Evolutionary conservation across 2,329 filamentous ascomycete species (phyloP), one percentile per base, ranked within the genome.

Genomic region (Gyromitra esculenta): DNA sequence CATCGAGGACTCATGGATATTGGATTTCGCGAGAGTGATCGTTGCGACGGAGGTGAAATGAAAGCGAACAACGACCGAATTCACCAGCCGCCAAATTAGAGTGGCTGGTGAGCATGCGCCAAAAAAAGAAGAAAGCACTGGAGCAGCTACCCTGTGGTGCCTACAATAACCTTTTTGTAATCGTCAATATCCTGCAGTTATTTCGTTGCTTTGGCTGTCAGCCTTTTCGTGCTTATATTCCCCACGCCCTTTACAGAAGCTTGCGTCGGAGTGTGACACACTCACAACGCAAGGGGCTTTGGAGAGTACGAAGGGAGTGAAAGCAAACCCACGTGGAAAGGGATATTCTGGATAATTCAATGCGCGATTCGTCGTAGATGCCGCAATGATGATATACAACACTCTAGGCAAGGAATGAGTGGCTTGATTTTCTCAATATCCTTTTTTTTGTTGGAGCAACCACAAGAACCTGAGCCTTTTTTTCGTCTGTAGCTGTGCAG

Each of bases 1-100:
- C 78, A 79, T 79, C 60, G 78, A 64, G 77, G 75, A 79, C 48
- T 78, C 78, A 79, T 79, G 78, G 75, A 77, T 65, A 69, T 76
- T 35, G 60, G 45, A 63, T 67, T 57, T 65, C 72, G 73, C 57
- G 52, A 67, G 65, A 66, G 60, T 75, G 60, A 68, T 76, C 54
- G 75, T 77, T 77, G 75, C 41, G 71, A 39, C 43, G 57, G 64
- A 75, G 59, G 66, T 63, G 64, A 48, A 31, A 57, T 50, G 45
- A 74, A 69, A 21, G 75, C 25, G 50, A 57, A 68, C 41, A 64
- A 31, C 56, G 57, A 63, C 64, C 63, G 39, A 64, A 63, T 75
- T 43, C 15, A 69, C 41, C 64, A 69, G 45, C 75, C 64, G 57
- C 64, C 52, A 48, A 60, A 69, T 74, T 65, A 50, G 39, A 74